These are phyloP conservation scores for Fusarium sp. DNA, from an alignment of 2,329 filamentous ascomycete genomes.

Conservation along the genomic window DNA sequence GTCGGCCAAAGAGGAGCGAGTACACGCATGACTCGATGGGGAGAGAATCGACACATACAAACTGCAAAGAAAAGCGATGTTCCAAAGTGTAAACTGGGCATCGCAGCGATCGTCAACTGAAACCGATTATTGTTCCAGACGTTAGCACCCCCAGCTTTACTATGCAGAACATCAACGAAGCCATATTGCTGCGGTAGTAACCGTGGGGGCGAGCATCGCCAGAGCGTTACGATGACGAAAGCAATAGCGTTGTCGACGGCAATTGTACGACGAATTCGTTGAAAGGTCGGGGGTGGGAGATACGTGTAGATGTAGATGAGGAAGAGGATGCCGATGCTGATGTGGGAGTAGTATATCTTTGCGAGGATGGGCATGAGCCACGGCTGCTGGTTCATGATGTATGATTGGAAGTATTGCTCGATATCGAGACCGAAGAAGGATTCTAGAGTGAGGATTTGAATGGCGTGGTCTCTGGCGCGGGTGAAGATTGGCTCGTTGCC, in stretches of 20 bases:
- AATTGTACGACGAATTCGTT: constrained; percentile 55
- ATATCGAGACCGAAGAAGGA: constrained; percentile 49
- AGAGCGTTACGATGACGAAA: constrained; percentile 57
- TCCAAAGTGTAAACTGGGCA: constrained; percentile 60
- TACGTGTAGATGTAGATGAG: constrained; percentile 59
- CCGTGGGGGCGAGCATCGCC: constrained; percentile 59
- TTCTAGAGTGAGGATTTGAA: constrained; percentile 53
- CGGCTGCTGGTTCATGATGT: constrained; percentile 48
- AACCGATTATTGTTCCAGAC: constrained; percentile 57
- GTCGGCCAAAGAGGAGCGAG: constrained; percentile 54
- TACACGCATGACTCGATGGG: constrained; percentile 48
- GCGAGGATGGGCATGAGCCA: constrained; percentile 52
- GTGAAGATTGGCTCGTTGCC: constrained; percentile 50
- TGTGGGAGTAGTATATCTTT: constrained; percentile 57
- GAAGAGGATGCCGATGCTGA: constrained; percentile 56
- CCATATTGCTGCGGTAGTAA: constrained; percentile 57
- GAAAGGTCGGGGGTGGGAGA: constrained; percentile 51
- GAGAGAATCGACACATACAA: constrained; percentile 50
- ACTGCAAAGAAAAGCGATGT: constrained; percentile 50
- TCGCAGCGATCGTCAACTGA: constrained; percentile 58
- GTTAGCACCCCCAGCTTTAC: constrained; percentile 38
- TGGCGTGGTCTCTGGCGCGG: constrained; percentile 51
- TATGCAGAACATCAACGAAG: constrained; percentile 57
- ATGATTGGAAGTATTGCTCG: constrained; percentile 52
- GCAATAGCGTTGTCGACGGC: constrained; percentile 59